These are phyloP conservation scores for Ascocoryne sarcoides DNA, from an alignment of 2,329 filamentous ascomycete genomes.

Conservation along the genomic window DNA sequence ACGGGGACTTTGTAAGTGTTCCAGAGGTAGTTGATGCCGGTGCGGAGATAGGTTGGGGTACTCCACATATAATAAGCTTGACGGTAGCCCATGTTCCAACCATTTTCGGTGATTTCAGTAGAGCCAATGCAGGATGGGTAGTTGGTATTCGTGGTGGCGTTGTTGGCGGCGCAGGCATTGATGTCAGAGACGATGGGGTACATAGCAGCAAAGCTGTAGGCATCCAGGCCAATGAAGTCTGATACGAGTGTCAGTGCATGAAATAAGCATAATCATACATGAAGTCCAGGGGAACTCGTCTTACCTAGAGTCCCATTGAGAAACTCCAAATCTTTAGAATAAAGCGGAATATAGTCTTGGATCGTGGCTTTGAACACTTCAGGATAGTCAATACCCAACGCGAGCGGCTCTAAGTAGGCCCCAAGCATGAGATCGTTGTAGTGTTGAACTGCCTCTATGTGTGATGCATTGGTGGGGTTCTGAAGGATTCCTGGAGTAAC, in stretches of 20 bases:
- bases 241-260: too few species aligned
- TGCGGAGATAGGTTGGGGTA: constrained; percentile 48
- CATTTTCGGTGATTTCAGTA: constrained; percentile 35
- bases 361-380: constrained; percentile 29
- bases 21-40: constrained; percentile 47
- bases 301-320: too few species aligned
- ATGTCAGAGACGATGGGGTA: constrained; percentile 37
- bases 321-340: constrained; percentile 37
- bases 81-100: constrained; percentile 51
- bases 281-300: too few species aligned
- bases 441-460: constrained; percentile 17
- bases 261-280: too few species aligned
- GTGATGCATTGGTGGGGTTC: constrained; percentile 25
- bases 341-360: constrained; percentile 34
- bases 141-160: constrained; percentile 33
- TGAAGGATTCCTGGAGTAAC: constrained; percentile 41
- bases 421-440: constrained; percentile 36
- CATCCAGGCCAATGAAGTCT: constrained; percentile 49
- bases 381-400: constrained; percentile 42
- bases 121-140: constrained; percentile 46
- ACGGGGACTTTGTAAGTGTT: constrained; percentile 46
- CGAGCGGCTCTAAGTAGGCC: constrained; percentile 42
- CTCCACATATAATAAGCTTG: constrained; percentile 49
- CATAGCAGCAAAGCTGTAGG: constrained; percentile 47
- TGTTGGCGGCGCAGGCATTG: constrained; percentile 38